Percentiles rank a stretch among this genome's conserved stretches.
Evolutionary conservation across 73 alveolate genomes (phyloP).

Genomic region (Blepharisma stoltei): DNA sequence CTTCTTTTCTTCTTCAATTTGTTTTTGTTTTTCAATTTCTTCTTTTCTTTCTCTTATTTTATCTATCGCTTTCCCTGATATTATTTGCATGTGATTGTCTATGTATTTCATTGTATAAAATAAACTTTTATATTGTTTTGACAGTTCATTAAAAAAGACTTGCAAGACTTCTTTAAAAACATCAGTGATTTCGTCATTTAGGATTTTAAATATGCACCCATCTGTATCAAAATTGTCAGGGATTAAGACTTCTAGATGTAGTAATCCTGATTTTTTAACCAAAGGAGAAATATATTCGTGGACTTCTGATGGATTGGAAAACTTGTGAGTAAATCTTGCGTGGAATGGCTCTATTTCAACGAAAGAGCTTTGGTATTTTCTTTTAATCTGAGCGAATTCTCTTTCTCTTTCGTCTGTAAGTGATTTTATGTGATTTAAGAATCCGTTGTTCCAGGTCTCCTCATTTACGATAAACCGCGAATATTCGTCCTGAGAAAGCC

Average conservation of each 20-base stretch:
- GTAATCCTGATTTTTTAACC: background rate
- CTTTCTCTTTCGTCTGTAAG: background rate
- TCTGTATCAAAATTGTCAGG: background rate
- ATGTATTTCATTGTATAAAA: constrained; percentile 16
- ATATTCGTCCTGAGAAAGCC: constrained; percentile 1
- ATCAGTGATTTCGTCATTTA: background rate
- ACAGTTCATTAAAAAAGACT: background rate
- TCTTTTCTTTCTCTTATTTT: background rate
- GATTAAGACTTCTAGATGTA: background rate
- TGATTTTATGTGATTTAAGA: background rate
- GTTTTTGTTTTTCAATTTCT: background rate
- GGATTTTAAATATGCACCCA: background rate
- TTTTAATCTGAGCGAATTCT: constrained; percentile 3
- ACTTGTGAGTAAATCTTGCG: constrained; percentile 10
- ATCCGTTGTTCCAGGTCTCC: background rate
- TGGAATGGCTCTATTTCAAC: background rate
- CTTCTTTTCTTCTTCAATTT: background rate
- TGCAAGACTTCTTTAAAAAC: background rate
- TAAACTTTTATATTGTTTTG: too few relatives aligned
- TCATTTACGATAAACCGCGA: background rate
- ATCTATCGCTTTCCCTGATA: background rate
- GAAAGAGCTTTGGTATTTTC: constrained; percentile 12
- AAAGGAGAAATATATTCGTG: background rate
- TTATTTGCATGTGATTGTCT: constrained; percentile 8
- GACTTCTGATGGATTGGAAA: constrained; percentile 1